Percentiles rank a stretch among this genome's conserved stretches.
phyloP scores from a whole-genome alignment of 768 basidiomycete species.

The Rhodocollybia butyracea region DNA sequence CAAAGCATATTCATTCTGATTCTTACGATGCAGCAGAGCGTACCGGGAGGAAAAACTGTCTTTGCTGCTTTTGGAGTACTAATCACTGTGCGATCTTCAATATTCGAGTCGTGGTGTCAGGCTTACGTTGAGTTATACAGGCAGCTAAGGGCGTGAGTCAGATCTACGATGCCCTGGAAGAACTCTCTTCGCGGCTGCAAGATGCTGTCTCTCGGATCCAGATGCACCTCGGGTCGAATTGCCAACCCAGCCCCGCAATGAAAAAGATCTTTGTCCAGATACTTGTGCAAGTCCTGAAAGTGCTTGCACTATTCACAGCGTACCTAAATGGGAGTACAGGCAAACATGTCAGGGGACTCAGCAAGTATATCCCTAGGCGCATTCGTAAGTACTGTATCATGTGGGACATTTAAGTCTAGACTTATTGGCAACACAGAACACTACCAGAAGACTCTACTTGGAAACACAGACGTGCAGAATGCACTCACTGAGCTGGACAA shows the following conservation, averaged over 20 bases:
- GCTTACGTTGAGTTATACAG: not conserved
- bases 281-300: not conserved
- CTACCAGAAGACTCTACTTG: not conserved
- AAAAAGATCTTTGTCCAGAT: not conserved
- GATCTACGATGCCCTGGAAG: not conserved
- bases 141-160: not conserved
- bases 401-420: not conserved
- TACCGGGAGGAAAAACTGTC: not conserved
- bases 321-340: not conserved
- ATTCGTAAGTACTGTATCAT: not conserved
- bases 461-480: too few relatives aligned
- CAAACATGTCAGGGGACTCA: not conserved
- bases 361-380: too few relatives aligned
- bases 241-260: not conserved
- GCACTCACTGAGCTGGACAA: not conserved
- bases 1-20: not conserved
- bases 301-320: not conserved
- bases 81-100: not conserved
- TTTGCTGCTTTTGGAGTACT: not conserved
- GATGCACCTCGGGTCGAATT: not conserved
- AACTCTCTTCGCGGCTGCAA: not conserved
- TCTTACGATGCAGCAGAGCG: not conserved
- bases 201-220: not conserved
- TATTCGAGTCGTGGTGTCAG: not conserved
- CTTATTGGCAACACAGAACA: not conserved